Conservation (phyloP, 495 filamentous ascomycete species). For the Hypoxylon perforatum region DNA sequence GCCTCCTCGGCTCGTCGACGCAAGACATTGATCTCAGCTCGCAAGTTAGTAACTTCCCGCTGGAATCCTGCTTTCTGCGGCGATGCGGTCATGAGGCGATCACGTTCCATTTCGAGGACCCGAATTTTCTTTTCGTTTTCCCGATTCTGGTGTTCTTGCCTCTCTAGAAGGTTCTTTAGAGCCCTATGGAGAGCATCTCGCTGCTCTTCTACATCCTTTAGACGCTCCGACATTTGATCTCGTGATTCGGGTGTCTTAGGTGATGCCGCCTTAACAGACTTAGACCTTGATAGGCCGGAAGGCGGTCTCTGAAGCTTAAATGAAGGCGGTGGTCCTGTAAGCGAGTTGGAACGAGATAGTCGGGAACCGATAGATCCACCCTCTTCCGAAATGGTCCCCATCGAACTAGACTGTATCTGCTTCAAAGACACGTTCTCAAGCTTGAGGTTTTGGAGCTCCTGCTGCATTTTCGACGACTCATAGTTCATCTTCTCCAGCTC, state of each 20-base stretch:
- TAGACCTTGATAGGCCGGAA: conserved; percentile 65
- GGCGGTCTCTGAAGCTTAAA: conserved; percentile 49
- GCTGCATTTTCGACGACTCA: conserved; percentile 80
- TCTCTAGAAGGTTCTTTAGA: conserved; percentile 84
- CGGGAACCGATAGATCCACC: conserved; percentile 34
- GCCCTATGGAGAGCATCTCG: conserved; percentile 91
- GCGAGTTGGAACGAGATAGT: conserved; percentile 57
- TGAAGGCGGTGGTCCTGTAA: conserved; percentile 48
- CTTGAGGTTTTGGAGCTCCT: conserved; percentile 77
- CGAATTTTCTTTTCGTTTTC: conserved; percentile 82
- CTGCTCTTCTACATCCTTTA: conserved; percentile 93
- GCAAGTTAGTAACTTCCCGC: conserved; percentile 78
- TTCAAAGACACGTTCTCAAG: conserved; percentile 69
- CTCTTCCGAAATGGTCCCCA: conserved; percentile 47
- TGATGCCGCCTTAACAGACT: conserved; percentile 58
- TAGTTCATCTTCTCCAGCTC: conserved; percentile 76
- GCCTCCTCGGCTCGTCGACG: conserved; percentile 93
- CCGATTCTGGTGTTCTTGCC: conserved; percentile 82
- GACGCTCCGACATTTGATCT: conserved; percentile 79
- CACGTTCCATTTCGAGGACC: conserved; percentile 80
- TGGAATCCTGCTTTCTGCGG: conserved; percentile 83
- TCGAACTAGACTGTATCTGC: conserved; percentile 35
- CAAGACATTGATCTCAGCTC: conserved; percentile 85
- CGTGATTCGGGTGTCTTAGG: conserved; percentile 66
- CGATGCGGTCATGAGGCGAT: conserved; percentile 73